Evolutionary conservation across 1,284 basidiomycete genomes (phyloP), one percentile per base, ranked within the genome.

Genomic region (Thecaphora thlaspeos): DNA sequence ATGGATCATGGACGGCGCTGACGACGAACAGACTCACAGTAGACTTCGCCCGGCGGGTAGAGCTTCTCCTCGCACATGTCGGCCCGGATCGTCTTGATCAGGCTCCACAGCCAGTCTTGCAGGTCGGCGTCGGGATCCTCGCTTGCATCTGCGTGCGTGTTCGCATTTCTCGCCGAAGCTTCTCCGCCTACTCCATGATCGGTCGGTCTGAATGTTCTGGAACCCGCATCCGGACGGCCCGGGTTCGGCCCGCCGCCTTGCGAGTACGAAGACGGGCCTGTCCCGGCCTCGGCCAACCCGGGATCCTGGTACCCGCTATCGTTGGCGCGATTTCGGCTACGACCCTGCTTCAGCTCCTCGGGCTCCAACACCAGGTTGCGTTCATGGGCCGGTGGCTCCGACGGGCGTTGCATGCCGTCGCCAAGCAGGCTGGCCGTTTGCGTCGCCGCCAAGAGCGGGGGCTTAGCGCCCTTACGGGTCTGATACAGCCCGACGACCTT

Each of bases 401-500:
- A 51, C 41, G 61, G 64, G 48, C 69, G 32, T 8, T 61, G 63
- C 17, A 46, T 26, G 32, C 57, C 66, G 23, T 48, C 76, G 78
- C 62, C 80, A 79, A 65, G 80, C 62, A 24, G 56, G 49, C 46
- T 60, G 8, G 46, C 52, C 1, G 53, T 45, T 43, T 53, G 23
- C 9, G 23, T 41, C 18, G 8, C 28, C 28, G 14, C 28, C 28
- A 30, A 14, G n/a, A 50, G 19, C 2, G 44, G 47, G 26, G 53
- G 45, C 4, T 52, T 44, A 41, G 57, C 56, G 3, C 44, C 36
- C 36, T 50, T 30, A 28, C 61, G 49, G 48, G 69, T 53, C 39
- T 75, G 65, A 37, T 74, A 76, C 11, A 76, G 48, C 12, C 74
- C 73, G 28, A 78, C 46, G 17, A 81, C 80, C 41, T 79, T 69